Evolutionary conservation across 2,329 filamentous ascomycete species (phyloP), one percentile per base, ranked within the genome.

Genomic region (Talaromyces funiculosus): DNA sequence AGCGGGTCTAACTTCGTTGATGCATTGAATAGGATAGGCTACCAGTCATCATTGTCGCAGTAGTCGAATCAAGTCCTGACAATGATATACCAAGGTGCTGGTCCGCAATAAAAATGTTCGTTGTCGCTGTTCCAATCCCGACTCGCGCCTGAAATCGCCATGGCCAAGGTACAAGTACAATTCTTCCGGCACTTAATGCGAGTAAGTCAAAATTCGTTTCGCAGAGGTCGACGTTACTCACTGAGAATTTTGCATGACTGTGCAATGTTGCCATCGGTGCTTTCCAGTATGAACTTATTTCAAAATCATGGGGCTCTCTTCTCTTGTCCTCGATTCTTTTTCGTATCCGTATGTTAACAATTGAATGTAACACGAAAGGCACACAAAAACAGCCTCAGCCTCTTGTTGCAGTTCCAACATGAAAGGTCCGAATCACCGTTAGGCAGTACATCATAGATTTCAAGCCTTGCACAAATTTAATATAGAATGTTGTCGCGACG

Each of bases 1-100:
- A 54, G 60, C 60, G 60, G 60, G 55, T 58, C 59, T 33, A 26
- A 29, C 53, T 47, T 57, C 40, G 24, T 47, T 22, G 37, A 38
- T 35, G 40, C 53, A 53, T 20, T 24, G n/a, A 37, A 37, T 49
- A 38, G 26, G 29, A 42, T 38, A 37, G 53, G 20, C 22, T 31
- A 20, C 16, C 18, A 42, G 45, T 42, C 45, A 59, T 24, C 51
- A 24, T 24, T 10, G n/a, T 59, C 35, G 5, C 3, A 9, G 26
- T 38, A 16, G 10, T 58, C 16, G 18, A 42, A 33, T 20, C 37
- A 40, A 42, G 35, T n/a, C 18, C 12, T 14, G 24, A 49, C 31
- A 26, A 24, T 29, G 20, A 29, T 22, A 29, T 2, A 43, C 6
- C 16, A 33, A 35, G 12, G 8, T 12, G 33, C 26, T 38, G 22